Percentiles rank a stretch among this genome's conserved stretches.
Evolutionary conservation across 345 rosid species (phyloP).

Genomic region (Bruguiera parviflora): DNA sequence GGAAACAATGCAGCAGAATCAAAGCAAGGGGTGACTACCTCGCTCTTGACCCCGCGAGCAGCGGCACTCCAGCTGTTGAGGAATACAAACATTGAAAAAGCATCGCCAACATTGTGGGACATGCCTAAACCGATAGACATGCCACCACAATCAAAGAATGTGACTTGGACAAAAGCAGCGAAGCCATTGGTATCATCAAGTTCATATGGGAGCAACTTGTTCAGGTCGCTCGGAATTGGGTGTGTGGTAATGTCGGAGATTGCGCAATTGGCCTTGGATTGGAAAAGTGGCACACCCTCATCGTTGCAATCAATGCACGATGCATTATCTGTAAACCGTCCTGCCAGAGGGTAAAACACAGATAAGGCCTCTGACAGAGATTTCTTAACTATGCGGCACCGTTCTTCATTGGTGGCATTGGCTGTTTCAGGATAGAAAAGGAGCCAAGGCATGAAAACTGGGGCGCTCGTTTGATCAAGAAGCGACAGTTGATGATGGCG

Average conservation of each 20-base stretch:
- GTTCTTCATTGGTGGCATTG: background rate
- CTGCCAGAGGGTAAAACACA: slow-evolving; percentile 36
- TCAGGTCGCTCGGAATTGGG: slow-evolving; percentile 9
- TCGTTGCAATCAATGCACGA: slow-evolving; percentile 27
- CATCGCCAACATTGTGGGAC: slow-evolving; percentile 22
- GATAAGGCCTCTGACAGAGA: slow-evolving; percentile 37
- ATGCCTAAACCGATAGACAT: slow-evolving; percentile 5
- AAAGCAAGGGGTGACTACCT: slow-evolving; percentile 21
- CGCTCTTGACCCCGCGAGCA: background rate
- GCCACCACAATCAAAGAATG: slow-evolving; percentile 19
- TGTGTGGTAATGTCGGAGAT: slow-evolving; percentile 26
- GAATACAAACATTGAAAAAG: background rate
- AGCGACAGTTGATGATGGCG: slow-evolving; percentile 18
- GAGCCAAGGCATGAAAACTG: slow-evolving; percentile 11
- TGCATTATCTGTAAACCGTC: slow-evolving; percentile 5
- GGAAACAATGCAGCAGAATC: slow-evolving; percentile 40
- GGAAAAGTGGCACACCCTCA: slow-evolving; percentile 32
- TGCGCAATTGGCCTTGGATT: slow-evolving; percentile 22
- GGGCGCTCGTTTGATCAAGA: slow-evolving; percentile 27
- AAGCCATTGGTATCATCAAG: background rate
- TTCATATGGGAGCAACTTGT: slow-evolving; percentile 29
- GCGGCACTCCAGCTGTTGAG: slow-evolving; percentile 12
- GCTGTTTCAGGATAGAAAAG: slow-evolving; percentile 6
- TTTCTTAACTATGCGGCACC: slow-evolving; percentile 19
- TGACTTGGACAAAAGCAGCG: slow-evolving; percentile 7